Conservation (phyloP, 2,329 filamentous ascomycete genomes). For the Kalmusia sp. region DNA sequence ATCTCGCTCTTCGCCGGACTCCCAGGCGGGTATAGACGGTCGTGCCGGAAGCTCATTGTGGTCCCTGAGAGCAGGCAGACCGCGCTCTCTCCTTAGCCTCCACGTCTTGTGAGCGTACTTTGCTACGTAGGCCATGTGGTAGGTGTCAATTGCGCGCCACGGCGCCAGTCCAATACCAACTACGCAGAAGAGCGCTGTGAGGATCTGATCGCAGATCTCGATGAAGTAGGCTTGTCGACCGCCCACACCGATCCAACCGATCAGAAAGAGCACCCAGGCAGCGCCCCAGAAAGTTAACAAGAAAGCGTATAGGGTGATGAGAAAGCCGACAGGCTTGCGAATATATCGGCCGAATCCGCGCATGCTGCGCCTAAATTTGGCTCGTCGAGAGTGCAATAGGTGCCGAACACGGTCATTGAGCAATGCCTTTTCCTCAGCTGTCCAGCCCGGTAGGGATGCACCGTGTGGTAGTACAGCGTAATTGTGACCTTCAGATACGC, state of each 20-base stretch:
- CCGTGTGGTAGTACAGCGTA: constrained; percentile 84
- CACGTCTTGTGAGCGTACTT: constrained; percentile 73
- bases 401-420: constrained; percentile 87
- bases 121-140: constrained; percentile 83
- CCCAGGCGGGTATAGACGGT: constrained; percentile 51
- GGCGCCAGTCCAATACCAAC: constrained; percentile 69
- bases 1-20: constrained; percentile 42
- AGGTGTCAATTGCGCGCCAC: constrained; percentile 81
- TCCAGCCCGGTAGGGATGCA: constrained; percentile 77
- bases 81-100: constrained; percentile 67
- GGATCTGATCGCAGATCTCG: constrained; percentile 62
- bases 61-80: constrained; percentile 67
- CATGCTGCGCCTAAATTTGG: constrained; percentile 78
- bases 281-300: constrained; percentile 86
- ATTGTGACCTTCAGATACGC: constrained; percentile 62
- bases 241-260: constrained; percentile 85
- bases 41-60: constrained; percentile 70
- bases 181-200: constrained; percentile 69
- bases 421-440: constrained; percentile 72
- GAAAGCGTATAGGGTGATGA: constrained; percentile 84
- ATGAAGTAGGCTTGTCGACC: constrained; percentile 68
- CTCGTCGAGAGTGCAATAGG: constrained; percentile 81
- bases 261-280: constrained; percentile 87
- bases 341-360: constrained; percentile 83
- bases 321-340: constrained; percentile 73